Percentiles rank a stretch among this genome's conserved stretches.
Conservation (phyloP, 2,329 filamentous ascomycete species). For the Diplodia mutila region DNA sequence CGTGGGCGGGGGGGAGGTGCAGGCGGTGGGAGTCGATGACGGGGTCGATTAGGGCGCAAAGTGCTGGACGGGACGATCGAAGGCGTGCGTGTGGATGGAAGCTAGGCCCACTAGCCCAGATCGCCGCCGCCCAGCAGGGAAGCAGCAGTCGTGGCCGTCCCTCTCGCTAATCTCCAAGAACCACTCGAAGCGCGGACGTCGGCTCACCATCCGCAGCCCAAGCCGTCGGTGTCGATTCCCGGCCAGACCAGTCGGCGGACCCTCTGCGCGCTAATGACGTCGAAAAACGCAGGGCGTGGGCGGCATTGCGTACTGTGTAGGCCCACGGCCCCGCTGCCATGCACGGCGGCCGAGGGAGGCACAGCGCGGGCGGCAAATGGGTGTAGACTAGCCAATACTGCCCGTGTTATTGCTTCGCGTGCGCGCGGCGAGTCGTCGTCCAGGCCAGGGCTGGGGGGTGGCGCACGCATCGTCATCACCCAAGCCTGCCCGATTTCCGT, state of each 20-base stretch:
- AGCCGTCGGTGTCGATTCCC: background rate
- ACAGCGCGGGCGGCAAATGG: background rate
- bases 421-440: background rate
- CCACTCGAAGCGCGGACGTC: constrained; percentile 10
- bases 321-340: background rate
- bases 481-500: background rate
- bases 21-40: constrained; percentile 5
- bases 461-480: constrained; percentile 12
- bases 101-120: background rate
- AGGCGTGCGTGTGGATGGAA: background rate
- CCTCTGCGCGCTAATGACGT: background rate
- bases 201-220: constrained; percentile 6
- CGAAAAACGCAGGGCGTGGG: background rate
- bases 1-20: background rate
- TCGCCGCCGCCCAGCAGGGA: background rate
- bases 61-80: background rate
- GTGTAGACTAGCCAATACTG: background rate
- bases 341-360: background rate
- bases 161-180: constrained; percentile 7
- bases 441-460: too few species aligned
- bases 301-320: background rate
- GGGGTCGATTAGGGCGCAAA: constrained; percentile 17
- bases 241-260: background rate
- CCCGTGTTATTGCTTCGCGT: background rate
- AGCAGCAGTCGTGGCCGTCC: background rate